Evolutionary conservation across 345 rosid genomes (phyloP), one percentile per base, ranked within the genome.

Genomic region (Populus ilicifolia): DNA sequence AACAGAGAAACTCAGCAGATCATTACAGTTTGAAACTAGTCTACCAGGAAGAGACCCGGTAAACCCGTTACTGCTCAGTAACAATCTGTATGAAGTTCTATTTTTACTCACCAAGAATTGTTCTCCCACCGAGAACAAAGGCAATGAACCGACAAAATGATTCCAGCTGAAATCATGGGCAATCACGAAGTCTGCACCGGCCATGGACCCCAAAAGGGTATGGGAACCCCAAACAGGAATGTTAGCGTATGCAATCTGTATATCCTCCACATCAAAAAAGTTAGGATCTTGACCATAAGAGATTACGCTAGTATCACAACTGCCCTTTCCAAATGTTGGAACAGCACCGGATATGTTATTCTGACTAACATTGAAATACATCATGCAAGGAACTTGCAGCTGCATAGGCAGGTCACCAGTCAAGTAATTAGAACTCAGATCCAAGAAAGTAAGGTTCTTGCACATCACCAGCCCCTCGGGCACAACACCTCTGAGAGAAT

Each of bases 101-200:
- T 44, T 54, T 36, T 72, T 70, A 36, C 79, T 62, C 25, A 74
- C 85, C 76, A 81, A 44, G 66, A 83, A 64, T 48, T 52, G 77
- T 80, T 84, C 83, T 61, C 89, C 90, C 8, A 87, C 38, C 25
- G 73, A 78, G 77, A 90, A 87, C 78, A 69, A 44, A 33, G 94
- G 92, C 78, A 90, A 64, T 9, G 65, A 70, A 59, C 90, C 94
- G 69, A 38, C 5, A 74, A 90, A 86, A 39, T 80, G 77, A 81
- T 90, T 90, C 84, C 85, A 80, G 69, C 94, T 89, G 68, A 90
- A 88, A 83, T 90, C 94, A 78, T 89, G 90, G 71, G 77, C 56
- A 64, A 90, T 68, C 30, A 63, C 75, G 50, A 67, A 77, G 50
- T 50, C 77, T 6, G 75, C 80, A 27, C 69, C 78, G 12, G 43